These are phyloP conservation scores for Tetrapisispora namnaoensis DNA, from an alignment of 805 yeast genomes.

Conservation along the genomic window DNA sequence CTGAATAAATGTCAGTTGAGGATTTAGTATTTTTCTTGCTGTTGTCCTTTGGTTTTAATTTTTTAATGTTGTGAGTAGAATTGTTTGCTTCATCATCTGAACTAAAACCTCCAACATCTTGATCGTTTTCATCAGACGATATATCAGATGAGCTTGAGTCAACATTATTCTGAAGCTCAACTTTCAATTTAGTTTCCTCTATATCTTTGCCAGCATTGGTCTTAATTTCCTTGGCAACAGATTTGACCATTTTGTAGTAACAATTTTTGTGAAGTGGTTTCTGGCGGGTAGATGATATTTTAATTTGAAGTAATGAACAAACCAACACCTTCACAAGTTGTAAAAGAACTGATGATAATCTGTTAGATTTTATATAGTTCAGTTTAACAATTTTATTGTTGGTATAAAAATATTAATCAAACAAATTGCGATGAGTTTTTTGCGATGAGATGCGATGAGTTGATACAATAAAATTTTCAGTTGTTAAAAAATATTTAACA, in stretches of 20 bases:
- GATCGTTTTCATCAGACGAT: constrained; percentile 20
- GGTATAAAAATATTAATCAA: not conserved
- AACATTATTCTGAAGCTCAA: constrained; percentile 13
- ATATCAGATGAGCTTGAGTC: constrained; percentile 18
- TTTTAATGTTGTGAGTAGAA: constrained; percentile 21
- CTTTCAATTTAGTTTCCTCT: constrained; percentile 11
- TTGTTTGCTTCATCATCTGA: constrained; percentile 25
- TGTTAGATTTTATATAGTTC: too few species aligned
- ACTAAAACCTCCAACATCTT: constrained; percentile 26
- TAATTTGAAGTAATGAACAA: too few species aligned
- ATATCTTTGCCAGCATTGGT: constrained; percentile 5
- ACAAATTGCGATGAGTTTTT: not conserved
- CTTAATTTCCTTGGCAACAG: not conserved
- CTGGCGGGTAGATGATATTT: too few species aligned
- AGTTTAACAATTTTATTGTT: not conserved
- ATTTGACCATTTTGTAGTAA: constrained; percentile 6
- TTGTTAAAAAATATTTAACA: not conserved
- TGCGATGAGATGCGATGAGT: constrained; percentile 3
- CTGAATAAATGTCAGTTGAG: constrained; percentile 33
- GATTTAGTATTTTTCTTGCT: constrained; percentile 15
- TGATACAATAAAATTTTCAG: constrained; percentile 1
- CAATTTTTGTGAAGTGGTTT: too few species aligned
- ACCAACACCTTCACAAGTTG: too few species aligned
- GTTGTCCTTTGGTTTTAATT: constrained; percentile 20
- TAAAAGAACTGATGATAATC: too few species aligned